phyloP scores from a whole-genome alignment of 2,329 filamentous ascomycete species.

The Setomelanomma holmii region DNA sequence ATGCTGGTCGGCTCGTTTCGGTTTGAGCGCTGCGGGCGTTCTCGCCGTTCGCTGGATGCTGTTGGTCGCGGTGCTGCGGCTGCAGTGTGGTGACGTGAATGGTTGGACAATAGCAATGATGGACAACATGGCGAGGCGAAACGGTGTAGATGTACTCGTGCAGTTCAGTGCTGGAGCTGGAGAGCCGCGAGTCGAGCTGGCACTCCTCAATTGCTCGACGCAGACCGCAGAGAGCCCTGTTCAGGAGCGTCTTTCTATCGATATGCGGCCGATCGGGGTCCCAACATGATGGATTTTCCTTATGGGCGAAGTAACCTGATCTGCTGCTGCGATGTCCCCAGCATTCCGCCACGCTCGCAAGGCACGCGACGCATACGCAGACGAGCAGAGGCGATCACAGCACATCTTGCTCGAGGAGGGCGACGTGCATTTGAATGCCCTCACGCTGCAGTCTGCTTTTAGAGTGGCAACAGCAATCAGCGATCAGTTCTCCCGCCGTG shows the following conservation, averaged over 20 bases:
- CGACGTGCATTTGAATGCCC: not conserved
- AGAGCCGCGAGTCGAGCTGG: not conserved
- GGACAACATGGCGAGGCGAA: not conserved
- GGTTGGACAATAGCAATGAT: conserved; percentile 1
- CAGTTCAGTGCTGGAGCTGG: no score
- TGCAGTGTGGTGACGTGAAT: conserved; percentile 31
- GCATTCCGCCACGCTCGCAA: conserved; percentile 17
- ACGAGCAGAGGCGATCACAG: not conserved
- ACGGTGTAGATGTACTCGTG: not conserved
- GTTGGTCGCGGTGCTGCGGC: not conserved
- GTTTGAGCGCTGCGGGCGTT: conserved; percentile 40
- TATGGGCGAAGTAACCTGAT: conserved; percentile 9
- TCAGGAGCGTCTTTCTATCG: conserved; percentile 18
- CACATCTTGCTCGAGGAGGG: conserved; percentile 6
- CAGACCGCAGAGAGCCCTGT: not conserved
- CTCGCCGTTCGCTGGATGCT: conserved; percentile 7
- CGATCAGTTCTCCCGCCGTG: conserved; percentile 21
- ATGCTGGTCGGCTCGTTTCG: conserved; percentile 27
- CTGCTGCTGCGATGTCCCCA: conserved; percentile 6
- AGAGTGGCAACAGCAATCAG: conserved; percentile 21
- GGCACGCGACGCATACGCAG: not conserved
- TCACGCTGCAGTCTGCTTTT: conserved; percentile 12
- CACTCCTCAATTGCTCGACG: not conserved
- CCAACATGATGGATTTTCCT: conserved; percentile 20
- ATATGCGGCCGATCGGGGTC: conserved; percentile 26